A percentile compares a stretch with the other conserved stretches of the same genome.
Conservation (phyloP, 2,329 filamentous ascomycete genomes). For the Epichloe glyceriae region DNA sequence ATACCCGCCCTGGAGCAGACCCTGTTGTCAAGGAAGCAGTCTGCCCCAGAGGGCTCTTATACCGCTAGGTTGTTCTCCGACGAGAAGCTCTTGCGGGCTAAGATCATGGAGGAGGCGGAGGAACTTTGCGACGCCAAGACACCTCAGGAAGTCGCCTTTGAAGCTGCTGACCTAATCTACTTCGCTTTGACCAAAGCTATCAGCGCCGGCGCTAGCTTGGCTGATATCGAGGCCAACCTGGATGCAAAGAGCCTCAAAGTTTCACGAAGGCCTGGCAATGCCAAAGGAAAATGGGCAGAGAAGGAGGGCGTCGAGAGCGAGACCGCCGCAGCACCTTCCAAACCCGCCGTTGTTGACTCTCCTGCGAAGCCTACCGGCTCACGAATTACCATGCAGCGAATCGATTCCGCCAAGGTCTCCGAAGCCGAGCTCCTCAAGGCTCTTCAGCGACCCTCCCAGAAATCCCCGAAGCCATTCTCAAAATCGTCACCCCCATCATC, state of each 20-base stretch:
- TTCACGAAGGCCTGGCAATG: conserved; percentile 83
- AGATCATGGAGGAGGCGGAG: conserved; percentile 97
- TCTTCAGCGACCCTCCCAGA: conserved; percentile 81
- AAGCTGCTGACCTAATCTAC: conserved; percentile 90
- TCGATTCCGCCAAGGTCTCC: conserved; percentile 53
- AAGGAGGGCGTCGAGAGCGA: conserved; percentile 56
- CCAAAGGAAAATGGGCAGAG: conserved; percentile 83
- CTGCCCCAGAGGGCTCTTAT: conserved; percentile 81
- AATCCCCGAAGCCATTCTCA: conserved; percentile 90
- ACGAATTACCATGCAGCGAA: conserved; percentile 72
- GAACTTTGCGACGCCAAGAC: conserved; percentile 81
- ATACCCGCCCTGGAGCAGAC: conserved; percentile 81
- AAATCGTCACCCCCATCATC: conserved; percentile 84
- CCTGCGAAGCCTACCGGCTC: conserved; percentile 25
- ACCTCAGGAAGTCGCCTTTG: conserved; percentile 77
- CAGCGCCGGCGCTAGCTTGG: conserved; percentile 67
- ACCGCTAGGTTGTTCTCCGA: conserved; percentile 89
- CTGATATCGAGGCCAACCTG: conserved; percentile 83
- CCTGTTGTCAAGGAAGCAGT: conserved; percentile 64
- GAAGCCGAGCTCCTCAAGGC: conserved; percentile 55
- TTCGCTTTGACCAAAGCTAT: conserved; percentile 89
- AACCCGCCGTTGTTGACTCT: conserved; percentile 19
- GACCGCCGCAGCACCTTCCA: conserved; percentile 20
- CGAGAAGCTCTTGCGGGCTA: conserved; percentile 75
- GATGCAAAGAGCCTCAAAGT: conserved; percentile 94